These are phyloP conservation scores for Sclerotinia nivalis DNA, from an alignment of 2,329 filamentous ascomycete genomes.

Conservation along the genomic window DNA sequence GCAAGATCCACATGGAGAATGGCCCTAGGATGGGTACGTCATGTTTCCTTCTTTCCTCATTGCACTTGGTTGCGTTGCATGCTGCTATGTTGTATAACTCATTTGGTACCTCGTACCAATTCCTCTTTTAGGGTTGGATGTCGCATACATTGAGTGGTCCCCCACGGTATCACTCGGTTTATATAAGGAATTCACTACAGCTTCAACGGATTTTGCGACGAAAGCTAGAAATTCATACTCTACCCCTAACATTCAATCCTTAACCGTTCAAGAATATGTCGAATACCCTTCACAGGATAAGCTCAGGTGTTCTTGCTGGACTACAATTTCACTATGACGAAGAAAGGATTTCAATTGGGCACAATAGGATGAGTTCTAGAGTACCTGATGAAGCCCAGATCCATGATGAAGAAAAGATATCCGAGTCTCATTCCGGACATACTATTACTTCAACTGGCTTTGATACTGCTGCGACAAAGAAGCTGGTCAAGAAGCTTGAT, in stretches of 20 bases:
- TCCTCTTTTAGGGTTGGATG: background rate
- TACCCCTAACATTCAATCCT: background rate
- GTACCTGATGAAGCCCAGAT: background rate
- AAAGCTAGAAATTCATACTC: background rate
- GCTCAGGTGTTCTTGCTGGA: background rate
- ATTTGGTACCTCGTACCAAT: background rate
- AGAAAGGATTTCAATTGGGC: background rate
- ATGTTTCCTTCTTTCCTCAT: background rate
- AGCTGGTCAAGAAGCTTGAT: conserved; percentile 37
- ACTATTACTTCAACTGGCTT: conserved; percentile 23
- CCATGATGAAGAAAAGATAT: conserved; percentile 1
- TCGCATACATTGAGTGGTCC: background rate
- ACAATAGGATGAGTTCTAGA: background rate
- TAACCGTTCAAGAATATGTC: background rate
- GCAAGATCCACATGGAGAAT: background rate
- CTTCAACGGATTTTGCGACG: background rate
- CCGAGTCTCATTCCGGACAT: background rate
- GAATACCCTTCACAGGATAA: background rate
- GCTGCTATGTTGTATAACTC: background rate
- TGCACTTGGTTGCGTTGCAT: background rate
- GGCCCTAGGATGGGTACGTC: background rate
- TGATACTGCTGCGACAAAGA: conserved; percentile 30
- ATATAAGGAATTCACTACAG: background rate
- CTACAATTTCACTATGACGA: background rate
- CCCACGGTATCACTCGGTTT: background rate